phyloP scores from a whole-genome alignment of 2,329 filamentous ascomycete species.

The Aspergillus sp. region DNA sequence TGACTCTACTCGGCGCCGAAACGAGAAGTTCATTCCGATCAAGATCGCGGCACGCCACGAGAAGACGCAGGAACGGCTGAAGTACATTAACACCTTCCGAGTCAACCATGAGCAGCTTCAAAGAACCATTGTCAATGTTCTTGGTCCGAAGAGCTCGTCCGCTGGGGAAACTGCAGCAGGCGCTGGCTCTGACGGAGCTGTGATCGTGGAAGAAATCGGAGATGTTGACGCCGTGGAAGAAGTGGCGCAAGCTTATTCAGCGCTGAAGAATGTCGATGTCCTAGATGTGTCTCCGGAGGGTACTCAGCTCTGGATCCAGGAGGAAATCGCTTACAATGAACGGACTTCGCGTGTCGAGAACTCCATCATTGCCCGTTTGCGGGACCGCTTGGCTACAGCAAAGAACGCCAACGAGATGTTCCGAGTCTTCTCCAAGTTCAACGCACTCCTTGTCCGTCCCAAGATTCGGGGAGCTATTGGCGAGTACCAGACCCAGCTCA shows the following conservation, averaged over 20 bases:
- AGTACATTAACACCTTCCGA: conserved; percentile 89
- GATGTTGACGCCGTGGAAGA: conserved; percentile 96
- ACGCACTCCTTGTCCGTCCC: conserved; percentile 94
- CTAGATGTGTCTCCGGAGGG: conserved; percentile 86
- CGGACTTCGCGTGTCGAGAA: conserved; percentile 96
- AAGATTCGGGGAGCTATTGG: conserved; percentile 97
- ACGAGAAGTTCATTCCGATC: conserved; percentile 98
- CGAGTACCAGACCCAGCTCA: conserved; percentile 95
- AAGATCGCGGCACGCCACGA: conserved; percentile 84
- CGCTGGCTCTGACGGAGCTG: conserved; percentile 49
- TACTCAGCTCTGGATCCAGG: conserved; percentile 84
- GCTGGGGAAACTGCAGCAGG: conserved; percentile 40
- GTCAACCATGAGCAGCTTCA: conserved; percentile 97
- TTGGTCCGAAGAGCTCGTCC: conserved; percentile 63
- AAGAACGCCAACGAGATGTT: conserved; percentile 99
- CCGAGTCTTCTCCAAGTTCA: conserved; percentile 98
- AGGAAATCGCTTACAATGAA: conserved; percentile 94
- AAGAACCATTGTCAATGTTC: conserved; percentile 91
- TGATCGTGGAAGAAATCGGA: conserved; percentile 86
- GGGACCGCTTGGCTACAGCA: conserved; percentile 86
- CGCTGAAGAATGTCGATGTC: conserved; percentile 88
- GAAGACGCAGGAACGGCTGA: conserved; percentile 80
- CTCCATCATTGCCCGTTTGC: conserved; percentile 89
- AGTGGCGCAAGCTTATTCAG: conserved; percentile 87
- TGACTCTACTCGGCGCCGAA: conserved; percentile 84